Base-by-base conservation (phyloP, 306 rosid species). In the Luffa aegyptiaca region DNA sequence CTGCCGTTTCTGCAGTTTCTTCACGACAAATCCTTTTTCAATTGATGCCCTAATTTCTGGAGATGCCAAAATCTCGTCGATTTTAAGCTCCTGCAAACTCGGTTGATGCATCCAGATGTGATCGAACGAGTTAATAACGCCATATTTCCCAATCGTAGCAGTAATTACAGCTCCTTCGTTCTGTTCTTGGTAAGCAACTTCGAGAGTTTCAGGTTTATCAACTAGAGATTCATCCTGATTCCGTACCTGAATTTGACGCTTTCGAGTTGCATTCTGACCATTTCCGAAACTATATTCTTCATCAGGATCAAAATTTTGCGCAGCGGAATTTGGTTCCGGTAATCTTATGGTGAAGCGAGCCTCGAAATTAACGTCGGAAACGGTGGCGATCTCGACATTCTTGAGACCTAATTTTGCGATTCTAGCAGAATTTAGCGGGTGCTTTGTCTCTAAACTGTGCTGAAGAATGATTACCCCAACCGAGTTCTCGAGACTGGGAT, bases 381-480 rank as follows among this genome's bases (percentile, higher is more conserved):
- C 93, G 56, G 89, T 83, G n/a, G 84, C 83, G 2, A 92, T 48
- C 0, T 76, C 79, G 75, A 94, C 80, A 88, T 94, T 92, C 77
- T 84, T 90, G 55, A 94, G 86, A 16, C 97, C 97, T 51, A 94
- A 20, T 80, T 31, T 84, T 4, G 91, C 98, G 85, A 94, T 94
- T 74, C 95, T 88, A 36, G 93, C 81, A 35, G 97, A 94, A 85
- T 94, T 94, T 35, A 94, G 95, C 0, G 97, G 97, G 77, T 94
- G 97, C 42, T 88, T 94, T 70, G 41, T 81, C 89, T 94, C 97
- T 12, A 87, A 58, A 45, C 87, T 82, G 80, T 94, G 98, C 64
- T 91, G 97, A 11, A 92, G 92, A 85, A 94, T 89, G 80, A 91
- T 88, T 2, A 94, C 94, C 11, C 86, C 80, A 3, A 91, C 90